phyloP scores from a whole-genome alignment of 805 yeast genomes.

The Metschnikowia picachoensis region DNA sequence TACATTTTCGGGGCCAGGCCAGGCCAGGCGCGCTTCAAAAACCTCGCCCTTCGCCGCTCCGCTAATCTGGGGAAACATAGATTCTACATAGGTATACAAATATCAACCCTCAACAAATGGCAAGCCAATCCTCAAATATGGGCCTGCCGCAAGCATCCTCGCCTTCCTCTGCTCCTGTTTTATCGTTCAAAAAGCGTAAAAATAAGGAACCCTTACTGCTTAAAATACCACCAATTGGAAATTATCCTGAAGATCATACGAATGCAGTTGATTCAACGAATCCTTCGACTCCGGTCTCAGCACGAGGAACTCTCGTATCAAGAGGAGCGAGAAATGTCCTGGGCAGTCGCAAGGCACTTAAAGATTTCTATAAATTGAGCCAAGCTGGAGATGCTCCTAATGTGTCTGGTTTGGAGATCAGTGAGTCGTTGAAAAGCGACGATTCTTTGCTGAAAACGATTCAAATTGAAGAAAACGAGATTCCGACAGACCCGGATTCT shows the following conservation, averaged over 20 bases:
- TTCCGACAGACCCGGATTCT: not conserved
- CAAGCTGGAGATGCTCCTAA: not conserved
- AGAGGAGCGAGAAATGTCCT: conserved; percentile 29
- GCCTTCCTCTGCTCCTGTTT: conserved; percentile 16
- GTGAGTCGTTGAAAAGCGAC: too few species aligned
- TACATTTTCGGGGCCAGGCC: too few species aligned
- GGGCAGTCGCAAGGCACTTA: conserved; percentile 39
- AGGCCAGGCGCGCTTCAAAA: not conserved
- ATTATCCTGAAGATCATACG: not conserved
- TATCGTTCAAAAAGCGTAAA: conserved; percentile 30
- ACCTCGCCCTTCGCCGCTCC: not conserved
- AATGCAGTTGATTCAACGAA: not conserved
- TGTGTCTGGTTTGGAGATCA: too few species aligned
- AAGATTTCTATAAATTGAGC: conserved; percentile 38
- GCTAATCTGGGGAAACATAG: not conserved
- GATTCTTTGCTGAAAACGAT: too few species aligned
- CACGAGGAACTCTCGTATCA: conserved; percentile 4
- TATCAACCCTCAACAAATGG: not conserved
- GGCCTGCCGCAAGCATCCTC: not conserved
- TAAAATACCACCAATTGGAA: not conserved
- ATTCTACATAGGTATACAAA: not conserved
- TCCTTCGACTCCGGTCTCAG: not conserved
- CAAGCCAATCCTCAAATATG: not conserved
- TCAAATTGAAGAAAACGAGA: too few species aligned
- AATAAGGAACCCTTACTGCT: not conserved